A percentile compares a stretch with the other conserved stretches of the same genome.
Evolutionary conservation across 2,329 filamentous ascomycete genomes (phyloP).

Genomic region (Conoideocrella luteorostrata): DNA sequence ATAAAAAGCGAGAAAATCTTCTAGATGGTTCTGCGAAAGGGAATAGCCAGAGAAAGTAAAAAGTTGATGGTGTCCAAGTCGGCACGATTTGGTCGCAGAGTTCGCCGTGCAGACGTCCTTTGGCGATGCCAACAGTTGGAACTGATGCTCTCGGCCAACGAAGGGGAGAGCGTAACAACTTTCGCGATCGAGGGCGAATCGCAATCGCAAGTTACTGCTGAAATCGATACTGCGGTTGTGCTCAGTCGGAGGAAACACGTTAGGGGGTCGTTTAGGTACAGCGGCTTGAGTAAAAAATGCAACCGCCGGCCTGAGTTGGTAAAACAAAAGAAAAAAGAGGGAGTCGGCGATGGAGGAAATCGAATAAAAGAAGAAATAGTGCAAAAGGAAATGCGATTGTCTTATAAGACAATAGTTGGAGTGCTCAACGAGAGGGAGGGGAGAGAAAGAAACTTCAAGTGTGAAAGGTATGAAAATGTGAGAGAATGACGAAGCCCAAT

Average conservation of each 20-base stretch:
- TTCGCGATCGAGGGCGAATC: not conserved
- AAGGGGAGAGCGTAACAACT: not conserved
- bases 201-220: not conserved
- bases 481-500: not conserved
- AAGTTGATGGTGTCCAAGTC: no score
- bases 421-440: slow-evolving; percentile 2
- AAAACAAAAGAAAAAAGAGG: not conserved
- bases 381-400: not conserved
- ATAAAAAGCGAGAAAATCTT: not conserved
- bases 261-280: not conserved
- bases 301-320: not conserved
- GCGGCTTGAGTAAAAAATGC: not conserved
- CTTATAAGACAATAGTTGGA: not conserved
- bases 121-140: not conserved
- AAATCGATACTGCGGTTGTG: no score
- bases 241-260: not conserved
- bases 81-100: no score
- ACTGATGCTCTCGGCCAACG: not conserved
- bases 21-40: not conserved
- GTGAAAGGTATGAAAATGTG: not conserved
- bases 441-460: not conserved
- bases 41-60: no score
- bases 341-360: not conserved
- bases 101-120: no score
- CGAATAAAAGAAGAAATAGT: not conserved